phyloP scores from a whole-genome alignment of 306 rosid species.

The Pterocarpus macrocarpus region DNA sequence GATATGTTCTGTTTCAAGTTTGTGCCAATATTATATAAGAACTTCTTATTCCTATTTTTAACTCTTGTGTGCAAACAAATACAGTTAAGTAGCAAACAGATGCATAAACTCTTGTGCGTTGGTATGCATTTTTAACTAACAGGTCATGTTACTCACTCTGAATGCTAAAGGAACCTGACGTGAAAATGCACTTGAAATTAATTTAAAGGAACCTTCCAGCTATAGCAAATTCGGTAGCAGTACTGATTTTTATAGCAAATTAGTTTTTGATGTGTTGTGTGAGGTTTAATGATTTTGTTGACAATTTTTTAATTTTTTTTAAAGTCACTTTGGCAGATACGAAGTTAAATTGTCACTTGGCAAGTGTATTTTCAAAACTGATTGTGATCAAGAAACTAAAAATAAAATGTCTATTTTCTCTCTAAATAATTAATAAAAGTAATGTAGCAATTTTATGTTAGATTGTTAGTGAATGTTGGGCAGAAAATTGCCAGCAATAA shows the following conservation, averaged over 20 bases:
- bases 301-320: background rate
- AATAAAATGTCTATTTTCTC: background rate
- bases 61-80: too few species aligned
- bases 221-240: too few species aligned
- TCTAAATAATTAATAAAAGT: constrained; percentile 16
- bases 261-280: constrained; percentile 6
- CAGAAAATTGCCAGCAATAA: background rate
- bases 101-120: too few species aligned
- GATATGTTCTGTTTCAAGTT: too few species aligned
- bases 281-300: constrained; percentile 26
- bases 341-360: background rate
- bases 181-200: too few species aligned
- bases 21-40: too few species aligned
- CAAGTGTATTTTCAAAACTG: constrained; percentile 16
- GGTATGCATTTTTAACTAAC: too few species aligned
- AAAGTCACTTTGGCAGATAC: background rate
- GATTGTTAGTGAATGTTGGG: constrained; percentile 16
- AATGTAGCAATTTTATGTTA: background rate
- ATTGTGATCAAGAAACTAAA: constrained; percentile 23
- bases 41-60: too few species aligned
- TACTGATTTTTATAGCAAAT: background rate
- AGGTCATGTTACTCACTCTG: too few species aligned
- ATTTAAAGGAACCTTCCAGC: too few species aligned
- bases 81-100: too few species aligned
- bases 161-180: too few species aligned